Conservation (phyloP, 192 early-diverging fungal species). For the Coemansia sp. region DNA sequence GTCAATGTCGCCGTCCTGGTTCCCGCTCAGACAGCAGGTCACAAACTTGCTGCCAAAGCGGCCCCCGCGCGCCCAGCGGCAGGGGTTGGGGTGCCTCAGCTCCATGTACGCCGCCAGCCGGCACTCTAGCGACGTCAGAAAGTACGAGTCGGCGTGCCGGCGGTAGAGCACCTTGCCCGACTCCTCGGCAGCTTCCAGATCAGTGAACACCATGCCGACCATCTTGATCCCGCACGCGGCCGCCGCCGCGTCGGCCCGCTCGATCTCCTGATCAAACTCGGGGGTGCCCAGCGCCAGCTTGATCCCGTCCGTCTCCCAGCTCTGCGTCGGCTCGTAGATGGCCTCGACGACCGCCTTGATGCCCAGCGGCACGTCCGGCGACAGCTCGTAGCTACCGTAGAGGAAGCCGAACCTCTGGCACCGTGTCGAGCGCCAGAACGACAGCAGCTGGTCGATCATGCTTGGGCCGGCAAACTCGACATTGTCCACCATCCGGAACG, state of each 20-base stretch:
- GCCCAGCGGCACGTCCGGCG: conserved; percentile 87
- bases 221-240: conserved; percentile 58
- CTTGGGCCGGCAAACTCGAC: conserved; percentile 81
- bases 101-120: conserved; percentile 84
- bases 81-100: conserved; percentile 59
- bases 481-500: conserved; percentile 94
- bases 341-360: conserved; percentile 92
- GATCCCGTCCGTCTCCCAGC: conserved; percentile 67
- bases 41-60: conserved; percentile 91
- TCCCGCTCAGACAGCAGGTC: conserved; percentile 89
- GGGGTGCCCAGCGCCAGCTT: conserved; percentile 53
- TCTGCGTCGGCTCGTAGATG: conserved; percentile 92
- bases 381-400: conserved; percentile 87
- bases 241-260: conserved; percentile 56
- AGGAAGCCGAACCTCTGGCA: conserved; percentile 91
- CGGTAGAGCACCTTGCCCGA: conserved; percentile 79
- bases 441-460: conserved; percentile 79
- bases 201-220: conserved; percentile 93
- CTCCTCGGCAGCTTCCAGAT: conserved; percentile 79
- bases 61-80: conserved; percentile 68
- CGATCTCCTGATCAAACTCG: conserved; percentile 49
- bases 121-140: conserved; percentile 86
- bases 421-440: conserved; percentile 82
- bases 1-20: conserved; percentile 79
- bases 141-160: conserved; percentile 87